Percentiles rank a stretch among this genome's conserved stretches.
These are phyloP conservation scores for Reticulascus tulasneorum DNA, from an alignment of 2,329 filamentous ascomycete species.

Conservation along the genomic window DNA sequence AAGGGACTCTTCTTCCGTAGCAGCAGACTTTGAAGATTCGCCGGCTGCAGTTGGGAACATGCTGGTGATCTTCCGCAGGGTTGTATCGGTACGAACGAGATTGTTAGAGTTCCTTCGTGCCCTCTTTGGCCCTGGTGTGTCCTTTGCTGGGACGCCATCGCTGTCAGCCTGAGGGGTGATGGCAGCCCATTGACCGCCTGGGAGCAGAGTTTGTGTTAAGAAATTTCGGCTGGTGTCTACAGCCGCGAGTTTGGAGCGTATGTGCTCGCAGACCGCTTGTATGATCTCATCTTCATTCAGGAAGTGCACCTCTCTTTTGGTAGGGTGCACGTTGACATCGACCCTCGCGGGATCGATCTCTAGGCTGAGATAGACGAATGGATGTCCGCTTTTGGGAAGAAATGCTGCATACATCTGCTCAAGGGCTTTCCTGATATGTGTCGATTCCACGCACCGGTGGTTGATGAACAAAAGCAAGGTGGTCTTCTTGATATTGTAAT, in stretches of 20 bases:
- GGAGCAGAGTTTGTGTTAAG: conserved; percentile 85
- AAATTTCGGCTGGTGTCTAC: conserved; percentile 95
- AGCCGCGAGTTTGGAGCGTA: conserved; percentile 72
- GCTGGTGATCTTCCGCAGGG: conserved; percentile 88
- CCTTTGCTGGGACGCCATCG: conserved; percentile 25
- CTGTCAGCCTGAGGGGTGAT: conserved; percentile 17
- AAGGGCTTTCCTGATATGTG: conserved; percentile 79
- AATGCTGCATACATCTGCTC: conserved; percentile 88
- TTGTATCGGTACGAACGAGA: conserved; percentile 84
- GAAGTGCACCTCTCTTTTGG: conserved; percentile 95
- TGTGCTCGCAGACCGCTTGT: conserved; percentile 75
- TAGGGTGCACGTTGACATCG: conserved; percentile 97
- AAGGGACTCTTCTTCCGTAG: conserved; percentile 29
- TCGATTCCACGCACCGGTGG: conserved; percentile 87
- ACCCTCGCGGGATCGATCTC: conserved; percentile 90
- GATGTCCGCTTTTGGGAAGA: conserved; percentile 88
- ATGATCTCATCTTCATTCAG: conserved; percentile 97
- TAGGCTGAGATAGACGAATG: conserved; percentile 87
- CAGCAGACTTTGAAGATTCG: conserved; percentile 4
- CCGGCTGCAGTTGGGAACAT: conserved; percentile 65
- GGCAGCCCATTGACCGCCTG: conserved; percentile 48
- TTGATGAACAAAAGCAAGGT: conserved; percentile 92
- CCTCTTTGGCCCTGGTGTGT: conserved; percentile 32
- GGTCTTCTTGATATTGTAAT: conserved; percentile 89
- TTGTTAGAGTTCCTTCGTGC: conserved; percentile 57